Evolutionary conservation across 108 stramenopile species (phyloP).

Genomic region (Schizochytrium sp.): DNA sequence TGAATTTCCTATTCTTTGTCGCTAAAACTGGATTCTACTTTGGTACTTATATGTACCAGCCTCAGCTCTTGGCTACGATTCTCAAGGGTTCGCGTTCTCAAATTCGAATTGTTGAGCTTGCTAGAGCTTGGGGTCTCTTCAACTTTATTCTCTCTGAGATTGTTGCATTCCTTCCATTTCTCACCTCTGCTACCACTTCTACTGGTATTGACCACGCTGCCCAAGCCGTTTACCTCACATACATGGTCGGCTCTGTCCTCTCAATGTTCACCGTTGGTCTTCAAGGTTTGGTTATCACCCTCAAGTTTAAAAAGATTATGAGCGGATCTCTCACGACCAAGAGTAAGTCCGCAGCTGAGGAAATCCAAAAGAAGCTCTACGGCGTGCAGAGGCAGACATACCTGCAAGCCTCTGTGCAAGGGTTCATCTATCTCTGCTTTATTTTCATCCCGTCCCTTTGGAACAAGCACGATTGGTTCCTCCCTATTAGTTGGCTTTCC

Average conservation of each 20-base stretch:
- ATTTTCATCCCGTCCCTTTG: background rate
- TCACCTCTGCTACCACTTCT: background rate
- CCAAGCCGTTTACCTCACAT: background rate
- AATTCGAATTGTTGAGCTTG: background rate
- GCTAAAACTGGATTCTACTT: constrained; percentile 25
- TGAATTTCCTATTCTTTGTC: background rate
- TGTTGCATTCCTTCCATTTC: constrained; percentile 30
- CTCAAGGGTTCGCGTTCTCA: background rate
- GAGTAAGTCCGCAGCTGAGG: background rate
- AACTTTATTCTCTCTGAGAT: background rate
- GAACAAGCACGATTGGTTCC: constrained; percentile 55
- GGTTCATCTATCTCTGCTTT: constrained; percentile 8
- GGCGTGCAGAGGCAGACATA: background rate
- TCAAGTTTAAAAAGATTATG: background rate
- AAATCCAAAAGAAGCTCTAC: constrained; percentile 1
- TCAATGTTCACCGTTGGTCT: constrained; percentile 44
- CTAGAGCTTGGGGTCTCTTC: background rate
- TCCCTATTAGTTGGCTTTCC: constrained; percentile 32
- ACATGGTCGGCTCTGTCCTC: constrained; percentile 36
- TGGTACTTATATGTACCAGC: constrained; percentile 22
- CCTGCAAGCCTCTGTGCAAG: constrained; percentile 2
- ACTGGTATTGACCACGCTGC: background rate
- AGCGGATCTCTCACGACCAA: background rate
- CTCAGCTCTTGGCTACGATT: constrained; percentile 25
- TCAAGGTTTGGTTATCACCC: background rate